These are phyloP conservation scores for Lichtheimia ramosa DNA, from an alignment of 371 early-diverging fungal genomes.

Conservation along the genomic window DNA sequence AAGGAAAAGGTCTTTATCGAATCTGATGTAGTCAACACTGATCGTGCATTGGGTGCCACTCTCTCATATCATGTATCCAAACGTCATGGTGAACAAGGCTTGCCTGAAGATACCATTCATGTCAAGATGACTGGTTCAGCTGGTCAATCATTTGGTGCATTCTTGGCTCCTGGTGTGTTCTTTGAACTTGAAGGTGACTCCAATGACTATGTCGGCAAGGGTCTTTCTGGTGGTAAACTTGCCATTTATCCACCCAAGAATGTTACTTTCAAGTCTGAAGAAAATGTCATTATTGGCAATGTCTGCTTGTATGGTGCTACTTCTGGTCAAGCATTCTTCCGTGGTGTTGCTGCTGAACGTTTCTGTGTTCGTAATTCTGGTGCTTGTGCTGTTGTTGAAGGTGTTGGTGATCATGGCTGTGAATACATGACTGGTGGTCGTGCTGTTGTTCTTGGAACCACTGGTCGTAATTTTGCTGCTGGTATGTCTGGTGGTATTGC, in stretches of 20 bases:
- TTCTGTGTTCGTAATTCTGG: conserved; percentile 98
- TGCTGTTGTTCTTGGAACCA: conserved; percentile 78
- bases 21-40: conserved; percentile 86
- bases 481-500: conserved; percentile 96
- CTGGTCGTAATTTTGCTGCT: conserved; percentile 94
- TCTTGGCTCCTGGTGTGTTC: conserved; percentile 88
- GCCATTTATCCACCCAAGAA: conserved; percentile 87
- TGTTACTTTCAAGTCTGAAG: conserved; percentile 74
- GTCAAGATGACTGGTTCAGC: conserved; percentile 90
- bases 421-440: conserved; percentile 98
- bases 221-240: conserved; percentile 90
- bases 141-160: conserved; percentile 96
- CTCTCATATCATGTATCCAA: conserved; percentile 87
- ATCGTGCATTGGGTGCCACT: conserved; percentile 91
- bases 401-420: conserved; percentile 97
- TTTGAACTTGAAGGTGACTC: conserved; percentile 95
- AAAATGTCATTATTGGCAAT: conserved; percentile 94
- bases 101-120: conserved; percentile 85
- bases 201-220: conserved; percentile 98
- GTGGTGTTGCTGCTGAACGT: conserved; percentile 95
- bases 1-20: conserved; percentile 63
- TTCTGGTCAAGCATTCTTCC: conserved; percentile 86
- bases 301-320: conserved; percentile 98
- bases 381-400: conserved; percentile 93
- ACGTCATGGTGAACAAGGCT: conserved; percentile 78